Evolutionary conservation across 163 green algal species (phyloP).

Genomic region (Chlamydomonas reinhardtii): DNA sequence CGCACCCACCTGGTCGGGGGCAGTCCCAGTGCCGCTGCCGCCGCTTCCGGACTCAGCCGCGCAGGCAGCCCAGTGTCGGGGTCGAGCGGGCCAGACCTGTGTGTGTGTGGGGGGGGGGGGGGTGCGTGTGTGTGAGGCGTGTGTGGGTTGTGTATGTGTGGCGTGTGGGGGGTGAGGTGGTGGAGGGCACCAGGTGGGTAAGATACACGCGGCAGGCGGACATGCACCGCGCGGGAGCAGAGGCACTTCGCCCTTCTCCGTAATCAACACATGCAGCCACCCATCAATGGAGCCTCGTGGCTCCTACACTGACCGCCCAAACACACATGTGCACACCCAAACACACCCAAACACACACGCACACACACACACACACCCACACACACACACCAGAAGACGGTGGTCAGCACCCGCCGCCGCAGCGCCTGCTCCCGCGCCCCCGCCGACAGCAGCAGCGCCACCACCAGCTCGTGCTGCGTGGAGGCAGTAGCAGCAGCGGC

Average conservation of each 20-base stretch:
- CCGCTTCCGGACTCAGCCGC: background rate
- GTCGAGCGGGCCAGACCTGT: constrained; percentile 31
- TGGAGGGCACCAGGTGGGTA: no score
- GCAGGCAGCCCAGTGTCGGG: constrained; percentile 1
- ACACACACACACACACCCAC: background rate
- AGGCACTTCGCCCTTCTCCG: no score
- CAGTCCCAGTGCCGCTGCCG: constrained; percentile 19
- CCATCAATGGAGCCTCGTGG: no score
- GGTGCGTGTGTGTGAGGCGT: no score
- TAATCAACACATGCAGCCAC: no score
- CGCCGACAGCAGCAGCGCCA: constrained; percentile 19
- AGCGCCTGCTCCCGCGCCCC: background rate
- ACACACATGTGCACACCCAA: no score
- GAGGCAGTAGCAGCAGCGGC: background rate
- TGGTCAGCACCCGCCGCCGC: constrained; percentile 4
- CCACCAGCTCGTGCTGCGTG: constrained; percentile 11
- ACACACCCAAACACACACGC: background rate
- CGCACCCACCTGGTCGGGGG: constrained; percentile 6
- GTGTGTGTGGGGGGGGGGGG: no score
- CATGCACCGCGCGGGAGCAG: no score
- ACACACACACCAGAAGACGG: constrained; percentile 42
- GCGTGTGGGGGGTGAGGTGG: background rate
- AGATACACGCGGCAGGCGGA: no score
- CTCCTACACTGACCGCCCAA: no score
- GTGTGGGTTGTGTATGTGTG: no score